Base-by-base conservation (phyloP, 257 asterid genomes). In the Fraxinus cuspidata region DNA sequence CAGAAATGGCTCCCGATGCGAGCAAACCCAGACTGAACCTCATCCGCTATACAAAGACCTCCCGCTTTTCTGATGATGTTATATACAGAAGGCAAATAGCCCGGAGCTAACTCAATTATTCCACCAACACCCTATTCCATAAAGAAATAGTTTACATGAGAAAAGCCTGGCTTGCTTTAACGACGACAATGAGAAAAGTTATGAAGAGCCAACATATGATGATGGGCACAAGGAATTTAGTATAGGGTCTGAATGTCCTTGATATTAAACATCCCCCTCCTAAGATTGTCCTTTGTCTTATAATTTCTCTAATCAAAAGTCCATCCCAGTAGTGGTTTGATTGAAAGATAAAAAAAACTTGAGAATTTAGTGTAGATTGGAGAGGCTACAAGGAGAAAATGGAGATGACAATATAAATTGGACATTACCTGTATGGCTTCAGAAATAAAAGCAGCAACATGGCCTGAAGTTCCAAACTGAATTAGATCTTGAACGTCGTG, bases 1-100 rank as follows among this genome's bases (percentile, higher is more conserved):
- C 87, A 84, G 71, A 84, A 84, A 65, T 84, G 81, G 72, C 81
- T 84, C 42, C 87, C 87, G 1, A 71, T 77, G 38, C 87, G 87
- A 69, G 79, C 85, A 66, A 84, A 81, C 29, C 87, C 87, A 32
- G 77, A 58, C 47, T 84, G 87, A 74, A 84, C 84, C 76, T 84
- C 87, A 68, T 84, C 87, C 7, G 85, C 75, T 38, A 84, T 84
- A 74, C 85, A 84, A 35, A 84, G 77, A 13, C 87, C 87, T 2
- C 87, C 87, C 0, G 81, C 85, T 51, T 78, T 78, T 80, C 40
- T 78, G 23, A 84, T 74, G n/a, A 47, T 84, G 4, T 37, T 69
- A 71, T 81, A 84, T 4, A 37, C 87, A 10, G 83, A 40, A 23
- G 85, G 67, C 81, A 84, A 74, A 71, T 84, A 84, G 65, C 85